Conservation (phyloP, 2,329 filamentous ascomycete species). For the Penicillium sp. region DNA sequence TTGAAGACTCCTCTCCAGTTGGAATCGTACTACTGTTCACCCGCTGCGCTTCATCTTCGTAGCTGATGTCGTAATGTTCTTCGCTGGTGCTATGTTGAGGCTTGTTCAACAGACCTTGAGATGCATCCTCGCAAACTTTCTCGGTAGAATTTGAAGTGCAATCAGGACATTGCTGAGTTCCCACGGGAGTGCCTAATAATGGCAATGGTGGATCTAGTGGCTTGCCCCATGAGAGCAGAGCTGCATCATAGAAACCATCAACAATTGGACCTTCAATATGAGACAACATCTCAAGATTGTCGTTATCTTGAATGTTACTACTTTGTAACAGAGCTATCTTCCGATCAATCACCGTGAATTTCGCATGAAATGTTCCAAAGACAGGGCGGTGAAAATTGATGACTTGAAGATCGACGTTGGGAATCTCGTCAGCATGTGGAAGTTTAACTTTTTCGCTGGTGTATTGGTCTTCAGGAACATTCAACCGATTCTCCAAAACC, state of each 20-base stretch:
- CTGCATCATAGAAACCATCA: conserved; percentile 71
- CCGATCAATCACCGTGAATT: conserved; percentile 74
- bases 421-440: conserved; percentile 63
- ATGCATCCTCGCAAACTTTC: conserved; percentile 54
- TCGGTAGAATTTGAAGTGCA: not conserved
- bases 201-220: conserved; percentile 60
- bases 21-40: conserved; percentile 59
- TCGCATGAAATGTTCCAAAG: conserved; percentile 73
- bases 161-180: conserved; percentile 22
- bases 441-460: conserved; percentile 58
- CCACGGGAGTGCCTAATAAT: conserved; percentile 52
- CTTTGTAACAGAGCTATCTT: conserved; percentile 69
- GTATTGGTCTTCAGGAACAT: conserved; percentile 59
- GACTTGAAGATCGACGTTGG: conserved; percentile 69
- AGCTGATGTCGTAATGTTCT: conserved; percentile 62
- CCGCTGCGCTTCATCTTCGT: conserved; percentile 60
- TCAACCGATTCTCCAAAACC: conserved; percentile 62
- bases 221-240: conserved; percentile 69
- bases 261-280: conserved; percentile 75
- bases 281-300: conserved; percentile 78
- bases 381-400: conserved; percentile 69
- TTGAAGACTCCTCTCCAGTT: conserved; percentile 50
- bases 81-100: conserved; percentile 40
- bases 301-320: conserved; percentile 74
- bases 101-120: conserved; percentile 4